Percentiles rank a stretch among this genome's conserved stretches.
phyloP scores from a whole-genome alignment of 2,329 filamentous ascomycete genomes.

The Colletotrichum sp. region DNA sequence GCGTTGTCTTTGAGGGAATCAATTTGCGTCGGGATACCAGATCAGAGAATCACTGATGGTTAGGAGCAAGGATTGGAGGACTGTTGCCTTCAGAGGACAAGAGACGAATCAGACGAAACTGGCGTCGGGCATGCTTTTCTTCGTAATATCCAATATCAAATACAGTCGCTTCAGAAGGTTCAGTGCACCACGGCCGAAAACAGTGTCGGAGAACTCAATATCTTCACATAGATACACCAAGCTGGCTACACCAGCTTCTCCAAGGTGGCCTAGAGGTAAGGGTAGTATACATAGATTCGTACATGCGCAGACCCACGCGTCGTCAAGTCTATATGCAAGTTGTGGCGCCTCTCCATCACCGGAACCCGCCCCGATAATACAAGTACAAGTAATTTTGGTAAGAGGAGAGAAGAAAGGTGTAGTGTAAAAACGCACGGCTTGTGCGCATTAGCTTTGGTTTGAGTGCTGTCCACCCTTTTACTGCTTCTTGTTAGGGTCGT shows the following conservation, averaged over 20 bases:
- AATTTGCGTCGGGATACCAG: background rate
- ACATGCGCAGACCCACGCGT: constrained; percentile 17
- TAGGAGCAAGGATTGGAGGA: background rate
- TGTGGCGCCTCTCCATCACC: constrained; percentile 9
- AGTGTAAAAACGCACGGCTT: background rate
- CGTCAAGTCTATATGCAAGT: constrained; percentile 22
- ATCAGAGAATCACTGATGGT: background rate
- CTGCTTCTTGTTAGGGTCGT: constrained; percentile 19
- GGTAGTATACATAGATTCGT: constrained; percentile 23
- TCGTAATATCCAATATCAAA: background rate
- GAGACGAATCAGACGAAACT: background rate
- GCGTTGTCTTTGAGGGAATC: background rate
- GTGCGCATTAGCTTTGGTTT: constrained; percentile 6
- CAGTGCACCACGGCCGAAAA: background rate
- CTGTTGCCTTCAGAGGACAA: background rate
- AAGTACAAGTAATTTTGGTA: constrained; percentile 17
- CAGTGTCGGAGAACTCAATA: background rate
- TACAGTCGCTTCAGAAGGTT: background rate
- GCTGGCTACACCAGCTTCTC: background rate
- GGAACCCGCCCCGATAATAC: constrained; percentile 13
- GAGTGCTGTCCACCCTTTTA: background rate
- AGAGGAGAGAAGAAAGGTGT: constrained; percentile 11
- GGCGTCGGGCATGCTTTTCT: background rate
- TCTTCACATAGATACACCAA: background rate
- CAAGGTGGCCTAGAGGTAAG: constrained; percentile 5